Evolutionary conservation across 306 rosid genomes (phyloP), one percentile per base, ranked within the genome.

Genomic region (Erythrophleum fordii): DNA sequence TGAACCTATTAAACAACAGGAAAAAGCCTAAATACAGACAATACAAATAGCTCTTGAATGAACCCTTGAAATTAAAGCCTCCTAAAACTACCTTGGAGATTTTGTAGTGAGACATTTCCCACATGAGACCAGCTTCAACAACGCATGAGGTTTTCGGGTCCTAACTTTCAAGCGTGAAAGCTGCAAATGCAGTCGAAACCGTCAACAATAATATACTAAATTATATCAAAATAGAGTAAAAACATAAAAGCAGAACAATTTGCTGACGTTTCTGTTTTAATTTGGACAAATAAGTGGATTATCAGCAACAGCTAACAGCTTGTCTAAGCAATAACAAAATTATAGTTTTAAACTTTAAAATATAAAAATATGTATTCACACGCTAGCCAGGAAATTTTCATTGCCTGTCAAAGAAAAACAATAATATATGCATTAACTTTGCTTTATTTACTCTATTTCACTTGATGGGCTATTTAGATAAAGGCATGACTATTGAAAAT

Each of bases 41-140:
- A 83, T 79, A 81, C 75, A 86, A 84, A 86, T 72, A 83, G 80
- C 69, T 78, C 84, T 51, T 78, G 85, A 79, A 82, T 76, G 83
- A 82, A 87, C 66, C 88, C 84, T 82, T 60, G 83, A 76, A 66
- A 66, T 66, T 66, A 13, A 77, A 82, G 86, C 86, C 65, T 76
- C 80, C 81, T 83, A 75, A 82, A 64, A 80, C 91, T 89, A 92
- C 85, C 98, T 90, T 37, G 97, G 93, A 66, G 97, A 93, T 83
- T 89, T 91, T 71, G 92, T 59, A 37, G 90, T 73, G 49, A 93
- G 91, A 85, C 98, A 93, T 72, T 74, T 92, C 74, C 99, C 99
- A 62, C 99, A 96, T 25, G 97, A 86, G 16, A 96, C 93, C 65
- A 96, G 89, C 73, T 93, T 90, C 89, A 93, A 87, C 88, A 96